phyloP scores from a whole-genome alignment of 176 grass and related monocot genomes.

The Triticum turgidum region DNA sequence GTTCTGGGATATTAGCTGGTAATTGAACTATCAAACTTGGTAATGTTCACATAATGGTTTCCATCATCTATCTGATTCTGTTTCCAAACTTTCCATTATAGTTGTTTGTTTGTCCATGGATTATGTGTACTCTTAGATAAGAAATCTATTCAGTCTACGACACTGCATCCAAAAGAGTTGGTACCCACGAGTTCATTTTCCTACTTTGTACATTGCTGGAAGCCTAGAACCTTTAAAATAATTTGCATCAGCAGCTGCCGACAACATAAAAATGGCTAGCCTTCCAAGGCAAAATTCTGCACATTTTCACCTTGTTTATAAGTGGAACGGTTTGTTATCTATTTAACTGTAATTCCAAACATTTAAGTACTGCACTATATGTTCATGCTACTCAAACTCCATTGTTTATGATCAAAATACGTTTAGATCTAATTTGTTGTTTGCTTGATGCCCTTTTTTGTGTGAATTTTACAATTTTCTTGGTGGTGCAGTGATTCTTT shows the following conservation, averaged over 20 bases:
- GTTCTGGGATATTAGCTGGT: too few relatives aligned
- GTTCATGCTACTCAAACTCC: neutral
- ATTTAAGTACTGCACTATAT: neutral
- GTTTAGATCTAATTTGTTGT: too few relatives aligned
- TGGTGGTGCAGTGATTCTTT: too few relatives aligned
- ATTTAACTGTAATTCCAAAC: neutral
- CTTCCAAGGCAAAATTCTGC: conserved; percentile 31
- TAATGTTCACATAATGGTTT: too few relatives aligned
- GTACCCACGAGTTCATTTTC: too few relatives aligned
- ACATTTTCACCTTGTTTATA: neutral
- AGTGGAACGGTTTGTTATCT: neutral
- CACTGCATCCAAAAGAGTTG: too few relatives aligned
- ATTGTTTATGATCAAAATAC: neutral
- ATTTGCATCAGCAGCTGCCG: conserved; percentile 91
- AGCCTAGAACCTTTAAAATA: conserved; percentile 26
- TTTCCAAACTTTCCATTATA: too few relatives aligned
- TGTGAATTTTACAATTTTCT: neutral
- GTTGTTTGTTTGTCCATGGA: neutral
- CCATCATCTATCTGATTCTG: too few relatives aligned
- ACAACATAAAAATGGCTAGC: conserved; percentile 90
- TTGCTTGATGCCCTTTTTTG: neutral
- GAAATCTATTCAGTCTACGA: conserved; percentile 44
- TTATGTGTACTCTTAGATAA: too few relatives aligned
- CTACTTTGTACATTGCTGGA: too few relatives aligned
- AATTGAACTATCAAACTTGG: too few relatives aligned